Conservation (phyloP, 108 stramenopile genomes). For the Nitzschia putrida region DNA sequence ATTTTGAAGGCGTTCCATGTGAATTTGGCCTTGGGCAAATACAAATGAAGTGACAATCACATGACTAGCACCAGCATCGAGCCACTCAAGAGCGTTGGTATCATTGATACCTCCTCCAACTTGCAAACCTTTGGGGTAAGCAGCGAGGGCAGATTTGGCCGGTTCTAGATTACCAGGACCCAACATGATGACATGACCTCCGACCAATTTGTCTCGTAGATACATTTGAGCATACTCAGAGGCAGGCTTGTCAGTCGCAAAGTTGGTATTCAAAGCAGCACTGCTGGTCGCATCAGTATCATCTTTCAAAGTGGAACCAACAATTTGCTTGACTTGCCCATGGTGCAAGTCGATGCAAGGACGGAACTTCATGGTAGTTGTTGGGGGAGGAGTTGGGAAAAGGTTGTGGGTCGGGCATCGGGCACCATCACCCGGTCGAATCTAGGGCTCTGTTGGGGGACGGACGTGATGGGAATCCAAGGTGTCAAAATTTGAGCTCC, state of each 20-base stretch:
- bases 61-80: constrained; percentile 92
- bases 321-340: constrained; percentile 98
- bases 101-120: constrained; percentile 94
- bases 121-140: constrained; percentile 90
- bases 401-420: too few species aligned
- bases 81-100: constrained; percentile 80
- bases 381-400: too few species aligned
- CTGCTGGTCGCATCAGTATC: constrained; percentile 11
- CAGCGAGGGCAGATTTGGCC: constrained; percentile 73
- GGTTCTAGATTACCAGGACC: constrained; percentile 90
- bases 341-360: constrained; percentile 98
- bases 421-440: too few species aligned
- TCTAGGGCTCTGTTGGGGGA: too few species aligned
- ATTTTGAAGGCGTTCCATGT: constrained; percentile 70
- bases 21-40: constrained; percentile 79
- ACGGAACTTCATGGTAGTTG: constrained; percentile 87
- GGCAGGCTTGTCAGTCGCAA: constrained; percentile 80
- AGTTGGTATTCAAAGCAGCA: constrained; percentile 74
- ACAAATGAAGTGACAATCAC: constrained; percentile 97
- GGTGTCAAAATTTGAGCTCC: too few species aligned
- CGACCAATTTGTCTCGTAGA: constrained; percentile 67
- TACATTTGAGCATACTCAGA: constrained; percentile 82
- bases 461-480: too few species aligned
- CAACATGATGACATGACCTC: constrained; percentile 98
- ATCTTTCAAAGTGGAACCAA: constrained; percentile 87